A percentile compares a stretch with the other conserved stretches of the same genome.
phyloP scores from a whole-genome alignment of 1,284 basidiomycete species.

The Schizophyllum amplum region DNA sequence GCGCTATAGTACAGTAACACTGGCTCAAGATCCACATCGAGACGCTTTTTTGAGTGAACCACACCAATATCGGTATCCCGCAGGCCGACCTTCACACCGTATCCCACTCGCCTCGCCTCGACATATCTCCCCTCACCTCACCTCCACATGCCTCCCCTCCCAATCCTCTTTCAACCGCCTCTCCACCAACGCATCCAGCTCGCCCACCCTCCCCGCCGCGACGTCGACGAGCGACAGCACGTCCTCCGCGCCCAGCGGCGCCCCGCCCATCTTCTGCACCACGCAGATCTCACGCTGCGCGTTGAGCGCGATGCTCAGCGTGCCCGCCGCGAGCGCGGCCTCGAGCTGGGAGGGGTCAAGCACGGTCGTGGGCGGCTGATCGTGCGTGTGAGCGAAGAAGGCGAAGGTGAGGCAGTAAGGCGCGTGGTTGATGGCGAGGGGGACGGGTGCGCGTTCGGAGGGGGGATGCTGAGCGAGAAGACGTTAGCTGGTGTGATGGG shows the following conservation, averaged over 20 bases:
- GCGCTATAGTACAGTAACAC: too few species aligned
- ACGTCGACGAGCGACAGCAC: conserved; percentile 69
- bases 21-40: too few species aligned
- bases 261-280: conserved; percentile 88
- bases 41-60: too few species aligned
- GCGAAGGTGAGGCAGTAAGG: conserved; percentile 93
- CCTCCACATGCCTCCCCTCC: conserved; percentile 57
- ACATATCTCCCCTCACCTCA: conserved; percentile 39
- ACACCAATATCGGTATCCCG: too few species aligned
- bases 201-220: conserved; percentile 67
- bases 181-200: conserved; percentile 68
- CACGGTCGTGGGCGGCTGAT: conserved; percentile 44
- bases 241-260: conserved; percentile 69
- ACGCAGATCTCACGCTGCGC: conserved; percentile 94
- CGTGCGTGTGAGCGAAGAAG: conserved; percentile 56
- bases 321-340: conserved; percentile 65
- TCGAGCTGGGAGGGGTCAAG: conserved; percentile 84
- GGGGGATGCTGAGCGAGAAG: conserved; percentile 69
- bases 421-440: conserved; percentile 87
- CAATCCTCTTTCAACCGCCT: conserved; percentile 60
- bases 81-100: too few species aligned
- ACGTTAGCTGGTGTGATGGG: neutral
- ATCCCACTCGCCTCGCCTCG: too few species aligned
- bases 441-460: conserved; percentile 83
- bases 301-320: conserved; percentile 80